phyloP scores from a whole-genome alignment of 495 filamentous ascomycete genomes.

The Glonium stellatum region DNA sequence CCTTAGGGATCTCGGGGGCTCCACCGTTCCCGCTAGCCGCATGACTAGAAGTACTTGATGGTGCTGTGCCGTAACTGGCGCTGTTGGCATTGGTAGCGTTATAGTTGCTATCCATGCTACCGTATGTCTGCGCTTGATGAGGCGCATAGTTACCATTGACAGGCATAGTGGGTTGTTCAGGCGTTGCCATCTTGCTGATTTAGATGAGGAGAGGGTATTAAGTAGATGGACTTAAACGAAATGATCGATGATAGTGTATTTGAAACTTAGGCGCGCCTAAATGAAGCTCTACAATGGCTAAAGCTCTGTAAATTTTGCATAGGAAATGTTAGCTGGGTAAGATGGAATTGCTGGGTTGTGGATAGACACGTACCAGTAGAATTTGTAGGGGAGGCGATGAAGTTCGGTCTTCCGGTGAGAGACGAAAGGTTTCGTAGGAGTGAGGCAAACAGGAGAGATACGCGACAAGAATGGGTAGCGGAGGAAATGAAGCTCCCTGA shows the following conservation, averaged over 20 bases:
- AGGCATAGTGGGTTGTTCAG: constrained; percentile 31
- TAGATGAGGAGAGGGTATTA: not conserved
- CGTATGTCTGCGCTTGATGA: constrained; percentile 31
- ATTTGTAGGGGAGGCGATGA: not conserved
- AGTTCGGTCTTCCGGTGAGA: not conserved
- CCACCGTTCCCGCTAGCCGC: constrained; percentile 9
- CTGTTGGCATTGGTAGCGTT: constrained; percentile 18
- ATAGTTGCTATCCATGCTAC: constrained; percentile 28
- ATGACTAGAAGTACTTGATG: constrained; percentile 15
- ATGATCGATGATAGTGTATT: not conserved
- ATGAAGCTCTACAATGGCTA: not conserved
- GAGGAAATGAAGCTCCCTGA: not conserved
- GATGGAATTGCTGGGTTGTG: not conserved
- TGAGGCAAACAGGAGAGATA: not conserved
- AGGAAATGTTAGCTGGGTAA: not conserved
- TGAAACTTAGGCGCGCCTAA: not conserved
- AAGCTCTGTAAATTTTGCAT: not conserved
- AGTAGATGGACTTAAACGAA: not conserved
- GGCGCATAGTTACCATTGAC: constrained; percentile 40
- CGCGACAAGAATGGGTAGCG: not conserved
- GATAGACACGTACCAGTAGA: not conserved
- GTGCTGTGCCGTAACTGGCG: constrained; percentile 12
- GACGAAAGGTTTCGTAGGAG: not conserved
- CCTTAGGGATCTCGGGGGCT: constrained; percentile 46
- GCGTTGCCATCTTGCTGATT: constrained; percentile 34